Base-by-base conservation (phyloP, 1,139 yeast species). In the Sugiyamaella xylanicola region DNA sequence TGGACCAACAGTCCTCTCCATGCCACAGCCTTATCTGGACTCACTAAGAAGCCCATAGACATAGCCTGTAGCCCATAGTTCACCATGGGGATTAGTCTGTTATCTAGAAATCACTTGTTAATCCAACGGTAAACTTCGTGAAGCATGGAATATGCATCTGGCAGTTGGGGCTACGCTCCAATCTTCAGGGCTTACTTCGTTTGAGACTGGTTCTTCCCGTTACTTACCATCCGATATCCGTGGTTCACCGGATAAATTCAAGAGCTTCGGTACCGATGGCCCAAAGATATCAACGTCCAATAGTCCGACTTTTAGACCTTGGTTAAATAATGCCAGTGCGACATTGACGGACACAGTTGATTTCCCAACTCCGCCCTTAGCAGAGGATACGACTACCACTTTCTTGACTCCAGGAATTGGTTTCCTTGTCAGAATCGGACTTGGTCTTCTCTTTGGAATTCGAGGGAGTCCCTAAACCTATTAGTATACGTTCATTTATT, bases 1-100 rank as follows among this genome's bases (percentile, higher is more conserved):
- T 87, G 90, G 32, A 89, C 93, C 83, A 89, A 83, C 46, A 88
- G 71, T 0, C 96, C 96, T 58, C 96, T 74, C 96, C 96, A 89
- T 0, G 87, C 95, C 2, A 90, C 80, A 0, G 96, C 90, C 25
- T 87, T 87, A n/a, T 78, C 73, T 0, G 81, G 77, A 22, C 72
- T 74, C 1, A 89, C 81, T 62, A 89, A 73, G 65, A 85, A 88
- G 0, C 96, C 96, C 95, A 89, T 89, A 0, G 95, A 87, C 96
- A 89, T 89, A 3, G 93, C 83, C 62, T 86, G 85, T 1, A 89
- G 69, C 0, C 96, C 96, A 62, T 85, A 87, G 65, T 88, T 89
- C n/a, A 78, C 70, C 63, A 88, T 70, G 0, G 96, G 96, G 0
- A 85, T 68, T 4, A 89, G 72, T 62, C 79, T 80, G 0, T 91